A percentile compares a stretch with the other conserved stretches of the same genome.
Conservation (phyloP, 176 grass and related monocot species). For the Echinochloa phyllopogon region DNA sequence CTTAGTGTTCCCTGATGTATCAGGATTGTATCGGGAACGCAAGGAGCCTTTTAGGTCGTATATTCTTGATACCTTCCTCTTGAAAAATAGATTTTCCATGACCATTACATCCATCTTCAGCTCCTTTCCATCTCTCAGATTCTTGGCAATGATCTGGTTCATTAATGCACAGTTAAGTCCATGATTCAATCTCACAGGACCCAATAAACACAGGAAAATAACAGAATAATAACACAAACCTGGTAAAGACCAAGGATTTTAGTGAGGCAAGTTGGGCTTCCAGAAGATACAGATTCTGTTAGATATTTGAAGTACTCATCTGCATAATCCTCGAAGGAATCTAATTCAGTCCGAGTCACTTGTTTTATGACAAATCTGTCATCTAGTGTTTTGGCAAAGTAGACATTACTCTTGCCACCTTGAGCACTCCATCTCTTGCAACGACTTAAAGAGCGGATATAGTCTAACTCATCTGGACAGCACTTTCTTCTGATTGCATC, state of each 20-base stretch:
- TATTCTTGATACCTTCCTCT: conserved; percentile 81
- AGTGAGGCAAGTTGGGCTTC: conserved; percentile 82
- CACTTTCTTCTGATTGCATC: conserved; percentile 79
- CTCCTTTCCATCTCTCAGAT: conserved; percentile 84
- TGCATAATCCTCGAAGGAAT: conserved; percentile 94
- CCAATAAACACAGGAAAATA: conserved; percentile 21
- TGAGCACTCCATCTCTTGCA: conserved; percentile 96
- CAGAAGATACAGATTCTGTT: conserved; percentile 66
- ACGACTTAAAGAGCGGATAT: conserved; percentile 85
- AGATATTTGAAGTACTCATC: conserved; percentile 85
- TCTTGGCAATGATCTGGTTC: conserved; percentile 74
- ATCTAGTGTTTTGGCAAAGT: conserved; percentile 96
- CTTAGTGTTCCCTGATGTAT: conserved; percentile 82
- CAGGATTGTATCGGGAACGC: conserved; percentile 89
- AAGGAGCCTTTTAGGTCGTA: conserved; percentile 97
- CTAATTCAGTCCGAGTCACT: conserved; percentile 84
- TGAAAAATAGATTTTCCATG: conserved; percentile 98
- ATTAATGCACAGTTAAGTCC: conserved; percentile 19
- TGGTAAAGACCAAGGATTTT: conserved; percentile 98
- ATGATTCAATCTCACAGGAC: conserved; percentile 25
- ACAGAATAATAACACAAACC: conserved; percentile 55
- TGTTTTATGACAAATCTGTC: conserved; percentile 98
- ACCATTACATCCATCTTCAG: conserved; percentile 94
- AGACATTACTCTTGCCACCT: conserved; percentile 98
- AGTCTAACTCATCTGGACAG: conserved; percentile 82